Base-by-base conservation (phyloP, 139 green algal genomes). In the Microglena sp. region DNA sequence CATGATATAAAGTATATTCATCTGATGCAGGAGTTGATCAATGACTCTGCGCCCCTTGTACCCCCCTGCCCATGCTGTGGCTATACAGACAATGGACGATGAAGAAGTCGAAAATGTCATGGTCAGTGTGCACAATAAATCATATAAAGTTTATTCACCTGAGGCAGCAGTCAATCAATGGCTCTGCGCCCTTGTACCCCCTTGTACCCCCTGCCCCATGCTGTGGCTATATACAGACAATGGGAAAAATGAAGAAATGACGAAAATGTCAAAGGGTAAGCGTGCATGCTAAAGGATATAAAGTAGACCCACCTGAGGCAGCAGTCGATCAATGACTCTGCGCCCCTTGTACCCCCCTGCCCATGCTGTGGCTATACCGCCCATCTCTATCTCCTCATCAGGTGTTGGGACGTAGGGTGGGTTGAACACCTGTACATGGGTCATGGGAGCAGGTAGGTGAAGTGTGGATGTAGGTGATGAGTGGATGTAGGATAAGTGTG, bases 391-490 rank as follows among this genome's bases (percentile, higher is more conserved):
- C 71, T 98, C 93, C 21, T 94, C 87, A 35, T 92, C 81, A 15
- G 90, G 90, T 1, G 93, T 98, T 0, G 87, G 87, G 40, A 99
- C 93, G 67, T 99, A 97, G 7, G 93, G 93, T 4, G 93, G 93
- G 70, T 99, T 99, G 76, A 97, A 97, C 21, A 97, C 40, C 76
- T 96, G 78, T 8, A 54, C 5, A 27, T 36, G 15, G 34, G n/a
- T n/a, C n/a, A n/a, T n/a, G 11, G 33, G 29, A 6, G 29, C 5
- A 2, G n/a, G 57, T 45, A 55, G 2, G 5, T 55, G 15, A 29
- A 45, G 36, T 33, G 36, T 5, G 8, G 30, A 22, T 46, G 58
- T 64, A 33, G 11, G 58, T 30, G 58, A n/a, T n/a, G 50, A 24
- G n/a, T 59, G 18, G 18, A n/a, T 11, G 50, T 28, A 8, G 45